These are phyloP conservation scores for Pichia sp. DNA, from an alignment of 1,139 yeast genomes.

Conservation along the genomic window DNA sequence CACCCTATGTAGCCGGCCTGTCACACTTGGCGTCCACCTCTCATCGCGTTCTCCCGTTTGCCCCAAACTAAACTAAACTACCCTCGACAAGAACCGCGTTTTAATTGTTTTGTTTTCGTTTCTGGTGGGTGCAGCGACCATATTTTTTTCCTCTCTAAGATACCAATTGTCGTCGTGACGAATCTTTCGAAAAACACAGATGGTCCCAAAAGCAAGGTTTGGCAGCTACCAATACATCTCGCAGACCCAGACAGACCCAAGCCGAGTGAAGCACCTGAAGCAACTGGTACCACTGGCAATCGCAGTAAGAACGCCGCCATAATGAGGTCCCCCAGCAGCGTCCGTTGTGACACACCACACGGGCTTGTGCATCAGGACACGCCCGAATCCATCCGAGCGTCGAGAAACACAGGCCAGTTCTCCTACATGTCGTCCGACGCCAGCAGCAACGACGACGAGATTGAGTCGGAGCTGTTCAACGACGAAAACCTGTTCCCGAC, in stretches of 20 bases:
- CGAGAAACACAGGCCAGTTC: neutral
- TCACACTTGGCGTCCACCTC: neutral
- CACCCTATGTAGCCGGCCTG: neutral
- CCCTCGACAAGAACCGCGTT: neutral
- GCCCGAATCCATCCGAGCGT: neutral
- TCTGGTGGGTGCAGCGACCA: neutral
- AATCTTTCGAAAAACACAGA: too few species aligned
- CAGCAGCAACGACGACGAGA: conserved; percentile 4
- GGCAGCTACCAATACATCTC: neutral
- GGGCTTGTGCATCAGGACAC: neutral
- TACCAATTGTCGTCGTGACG: too few species aligned
- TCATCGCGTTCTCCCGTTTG: too few species aligned
- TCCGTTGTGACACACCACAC: too few species aligned
- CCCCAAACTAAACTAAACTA: neutral
- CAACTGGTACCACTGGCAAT: neutral
- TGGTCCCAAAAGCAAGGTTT: too few species aligned
- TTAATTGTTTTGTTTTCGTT: neutral
- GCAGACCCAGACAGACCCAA: neutral
- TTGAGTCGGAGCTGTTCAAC: conserved; percentile 9
- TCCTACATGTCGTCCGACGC: conserved; percentile 7
- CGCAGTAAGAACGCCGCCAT: neutral
- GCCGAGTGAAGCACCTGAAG: too few species aligned
- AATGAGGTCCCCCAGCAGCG: neutral
- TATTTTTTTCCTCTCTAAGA: neutral
- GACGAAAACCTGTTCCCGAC: conserved; percentile 5